These are phyloP conservation scores for Paraconiothyrium brasiliense DNA, from an alignment of 2,329 filamentous ascomycete genomes.

Conservation along the genomic window DNA sequence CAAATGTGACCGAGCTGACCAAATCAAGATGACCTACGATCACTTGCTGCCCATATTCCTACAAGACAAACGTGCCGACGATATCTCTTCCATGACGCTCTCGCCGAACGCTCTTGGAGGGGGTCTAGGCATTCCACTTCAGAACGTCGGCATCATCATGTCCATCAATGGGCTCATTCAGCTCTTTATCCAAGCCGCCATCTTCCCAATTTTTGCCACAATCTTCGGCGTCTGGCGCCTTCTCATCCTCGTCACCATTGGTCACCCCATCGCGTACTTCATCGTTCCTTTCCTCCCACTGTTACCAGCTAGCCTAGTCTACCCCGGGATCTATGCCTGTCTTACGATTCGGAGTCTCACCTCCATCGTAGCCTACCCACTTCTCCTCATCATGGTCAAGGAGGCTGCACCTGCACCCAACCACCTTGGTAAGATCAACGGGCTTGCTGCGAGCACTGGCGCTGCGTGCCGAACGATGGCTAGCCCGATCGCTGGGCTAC, in stretches of 20 bases:
- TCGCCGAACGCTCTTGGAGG: conserved; percentile 56
- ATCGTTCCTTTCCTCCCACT: conserved; percentile 74
- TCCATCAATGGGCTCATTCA: conserved; percentile 76
- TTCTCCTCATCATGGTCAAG: conserved; percentile 76
- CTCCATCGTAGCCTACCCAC: conserved; percentile 73
- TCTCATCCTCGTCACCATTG: conserved; percentile 70
- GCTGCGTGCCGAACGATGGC: conserved; percentile 75
- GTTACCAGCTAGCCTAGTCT: conserved; percentile 63
- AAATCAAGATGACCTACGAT: conserved; percentile 80
- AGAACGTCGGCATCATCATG: conserved; percentile 74
- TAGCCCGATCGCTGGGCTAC: conserved; percentile 72
- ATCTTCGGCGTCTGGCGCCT: conserved; percentile 73
- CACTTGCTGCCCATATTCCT: conserved; percentile 92
- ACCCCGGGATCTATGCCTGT: conserved; percentile 71
- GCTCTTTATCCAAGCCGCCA: conserved; percentile 74
- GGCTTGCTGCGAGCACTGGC: conserved; percentile 75
- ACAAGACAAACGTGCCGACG: conserved; percentile 71
- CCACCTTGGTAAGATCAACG: conserved; percentile 75
- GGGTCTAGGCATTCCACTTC: conserved; percentile 71
- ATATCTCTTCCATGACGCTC: conserved; percentile 41
- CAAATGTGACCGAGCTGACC: conserved; percentile 5
- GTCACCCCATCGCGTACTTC: conserved; percentile 74
- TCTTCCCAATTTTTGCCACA: conserved; percentile 73
- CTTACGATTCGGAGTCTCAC: conserved; percentile 72
- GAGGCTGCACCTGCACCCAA: conserved; percentile 71